phyloP scores from a whole-genome alignment of 768 basidiomycete species.

The Pisolithus orientalis region DNA sequence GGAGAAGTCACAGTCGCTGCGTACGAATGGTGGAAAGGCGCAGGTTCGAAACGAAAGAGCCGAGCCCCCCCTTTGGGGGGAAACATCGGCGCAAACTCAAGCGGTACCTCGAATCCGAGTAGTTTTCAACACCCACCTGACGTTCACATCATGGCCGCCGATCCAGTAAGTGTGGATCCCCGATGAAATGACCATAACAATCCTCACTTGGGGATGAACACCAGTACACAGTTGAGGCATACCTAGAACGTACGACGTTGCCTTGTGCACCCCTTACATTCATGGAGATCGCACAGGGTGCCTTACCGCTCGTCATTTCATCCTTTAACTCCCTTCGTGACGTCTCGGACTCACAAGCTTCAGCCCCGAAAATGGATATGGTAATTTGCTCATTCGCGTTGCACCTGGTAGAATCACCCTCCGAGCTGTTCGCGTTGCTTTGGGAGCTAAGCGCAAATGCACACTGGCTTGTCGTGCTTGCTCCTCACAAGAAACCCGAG shows the following conservation, averaged over 20 bases:
- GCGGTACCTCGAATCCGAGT: not conserved
- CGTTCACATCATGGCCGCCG: conserved; percentile 17
- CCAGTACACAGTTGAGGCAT: conserved; percentile 59
- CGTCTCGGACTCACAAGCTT: not conserved
- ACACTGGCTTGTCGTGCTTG: conserved; percentile 61
- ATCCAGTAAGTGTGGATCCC: conserved; percentile 15
- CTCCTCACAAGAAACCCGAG: conserved; percentile 75
- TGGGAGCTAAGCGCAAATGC: conserved; percentile 58
- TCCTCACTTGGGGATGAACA: conserved; percentile 8
- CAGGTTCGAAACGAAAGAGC: conserved; percentile 17
- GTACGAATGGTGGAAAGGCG: conserved; percentile 53
- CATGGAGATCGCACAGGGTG: conserved; percentile 53
- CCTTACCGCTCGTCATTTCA: conserved; percentile 33
- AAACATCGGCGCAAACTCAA: not conserved
- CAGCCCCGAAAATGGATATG: conserved; percentile 41
- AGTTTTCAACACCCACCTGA: not conserved
- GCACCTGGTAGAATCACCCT: conserved; percentile 57
- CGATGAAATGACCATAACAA: not conserved
- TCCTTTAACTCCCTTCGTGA: conserved; percentile 8
- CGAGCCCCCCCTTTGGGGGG: not conserved
- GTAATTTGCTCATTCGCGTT: conserved; percentile 71
- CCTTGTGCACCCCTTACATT: conserved; percentile 57
- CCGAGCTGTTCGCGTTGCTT: conserved; percentile 57
- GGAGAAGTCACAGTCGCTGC: conserved; percentile 60
- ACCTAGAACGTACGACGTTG: conserved; percentile 45